Percentiles rank a stretch among this genome's conserved stretches.
Evolutionary conservation across 2,329 filamentous ascomycete genomes (phyloP).

Genomic region (Trichoderma lentiforme): DNA sequence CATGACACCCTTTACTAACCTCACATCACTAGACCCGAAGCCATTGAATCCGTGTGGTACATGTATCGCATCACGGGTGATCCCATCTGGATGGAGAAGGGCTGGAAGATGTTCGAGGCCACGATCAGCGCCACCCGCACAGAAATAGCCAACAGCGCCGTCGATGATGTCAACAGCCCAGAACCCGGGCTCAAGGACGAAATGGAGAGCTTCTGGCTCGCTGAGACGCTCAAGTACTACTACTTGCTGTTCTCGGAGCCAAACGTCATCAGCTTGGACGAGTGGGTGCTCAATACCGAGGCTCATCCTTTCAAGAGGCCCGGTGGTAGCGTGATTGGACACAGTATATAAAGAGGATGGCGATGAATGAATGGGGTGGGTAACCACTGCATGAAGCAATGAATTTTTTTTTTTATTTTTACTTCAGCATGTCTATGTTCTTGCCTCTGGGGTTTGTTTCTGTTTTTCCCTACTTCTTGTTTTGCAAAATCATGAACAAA

Average conservation of each 20-base stretch:
- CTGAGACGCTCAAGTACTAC: slow-evolving; percentile 91
- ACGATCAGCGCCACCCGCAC: slow-evolving; percentile 66
- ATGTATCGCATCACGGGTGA: slow-evolving; percentile 89
- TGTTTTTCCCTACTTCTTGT: not conserved
- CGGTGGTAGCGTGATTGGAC: slow-evolving; percentile 1
- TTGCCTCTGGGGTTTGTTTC: not conserved
- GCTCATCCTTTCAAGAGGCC: slow-evolving; percentile 56
- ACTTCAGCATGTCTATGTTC: not conserved
- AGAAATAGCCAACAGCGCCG: slow-evolving; percentile 65
- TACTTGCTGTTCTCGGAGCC: slow-evolving; percentile 75
- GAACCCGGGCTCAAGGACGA: slow-evolving; percentile 49
- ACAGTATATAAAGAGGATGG: not conserved
- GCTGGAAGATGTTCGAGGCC: slow-evolving; percentile 80
- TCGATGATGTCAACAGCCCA: slow-evolving; percentile 56
- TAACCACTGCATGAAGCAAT: not conserved
- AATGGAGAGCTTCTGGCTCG: slow-evolving; percentile 90
- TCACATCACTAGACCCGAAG: slow-evolving; percentile 61
- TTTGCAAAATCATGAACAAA: not conserved
- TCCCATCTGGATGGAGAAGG: slow-evolving; percentile 69
- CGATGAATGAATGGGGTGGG: not conserved
- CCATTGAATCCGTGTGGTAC: slow-evolving; percentile 84
- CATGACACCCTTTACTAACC: slow-evolving; percentile 22
- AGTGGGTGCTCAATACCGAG: slow-evolving; percentile 65
- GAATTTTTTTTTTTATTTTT: not conserved
- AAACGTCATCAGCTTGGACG: slow-evolving; percentile 62